phyloP scores from a whole-genome alignment of 495 filamentous ascomycete species.

The Pseudevernia furfuracea region DNA sequence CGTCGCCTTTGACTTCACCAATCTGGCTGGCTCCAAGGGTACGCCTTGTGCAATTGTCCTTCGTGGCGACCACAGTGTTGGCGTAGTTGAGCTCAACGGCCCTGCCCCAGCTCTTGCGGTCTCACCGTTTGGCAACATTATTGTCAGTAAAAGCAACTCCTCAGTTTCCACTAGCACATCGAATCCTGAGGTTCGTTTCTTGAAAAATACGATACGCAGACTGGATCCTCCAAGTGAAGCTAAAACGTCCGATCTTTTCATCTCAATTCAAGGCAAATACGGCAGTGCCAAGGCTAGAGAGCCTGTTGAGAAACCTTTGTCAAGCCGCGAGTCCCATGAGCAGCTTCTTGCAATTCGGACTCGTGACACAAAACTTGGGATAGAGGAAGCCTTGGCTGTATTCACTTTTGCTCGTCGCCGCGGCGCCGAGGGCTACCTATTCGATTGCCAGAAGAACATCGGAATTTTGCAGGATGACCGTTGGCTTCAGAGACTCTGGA shows the following conservation, averaged over 20 bases:
- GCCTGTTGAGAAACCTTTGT: constrained; percentile 18
- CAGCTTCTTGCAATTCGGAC: constrained; percentile 31
- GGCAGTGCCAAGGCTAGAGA: background rate
- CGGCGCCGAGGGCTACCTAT: constrained; percentile 69
- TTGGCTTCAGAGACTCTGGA: constrained; percentile 72
- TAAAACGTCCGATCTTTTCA: background rate
- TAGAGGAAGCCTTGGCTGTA: constrained; percentile 39
- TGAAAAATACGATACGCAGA: background rate
- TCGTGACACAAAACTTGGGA: constrained; percentile 28
- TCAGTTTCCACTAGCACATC: background rate
- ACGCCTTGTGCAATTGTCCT: constrained; percentile 57
- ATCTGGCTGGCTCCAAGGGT: constrained; percentile 50
- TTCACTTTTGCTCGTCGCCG: constrained; percentile 42
- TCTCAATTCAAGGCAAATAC: background rate
- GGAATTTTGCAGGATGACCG: constrained; percentile 61
- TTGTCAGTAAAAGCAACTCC: constrained; percentile 28
- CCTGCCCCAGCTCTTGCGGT: constrained; percentile 45
- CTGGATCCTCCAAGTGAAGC: background rate
- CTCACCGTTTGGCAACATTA: constrained; percentile 39
- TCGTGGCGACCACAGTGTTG: constrained; percentile 58
- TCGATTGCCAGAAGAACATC: constrained; percentile 62
- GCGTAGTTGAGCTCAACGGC: constrained; percentile 54
- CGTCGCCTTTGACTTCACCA: constrained; percentile 83
- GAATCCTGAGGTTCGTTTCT: constrained; percentile 5
- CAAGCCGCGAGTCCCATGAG: constrained; percentile 42